phyloP scores from a whole-genome alignment of 306 rosid genomes.

The Glycine tomentella region DNA sequence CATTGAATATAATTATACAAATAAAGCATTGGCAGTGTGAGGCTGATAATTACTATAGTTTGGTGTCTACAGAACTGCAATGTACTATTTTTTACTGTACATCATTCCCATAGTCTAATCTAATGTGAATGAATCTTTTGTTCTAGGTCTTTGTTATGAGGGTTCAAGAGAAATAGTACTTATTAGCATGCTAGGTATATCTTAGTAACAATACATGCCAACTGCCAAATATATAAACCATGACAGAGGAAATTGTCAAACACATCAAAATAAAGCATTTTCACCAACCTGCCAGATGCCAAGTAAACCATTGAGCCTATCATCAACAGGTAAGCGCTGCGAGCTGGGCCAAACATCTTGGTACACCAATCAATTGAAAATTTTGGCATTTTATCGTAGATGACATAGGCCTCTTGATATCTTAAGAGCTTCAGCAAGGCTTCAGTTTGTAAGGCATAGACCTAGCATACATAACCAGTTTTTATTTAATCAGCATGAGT shows the following conservation, averaged over 20 bases:
- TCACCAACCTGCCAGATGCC: slow-evolving; percentile 84
- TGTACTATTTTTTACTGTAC: neutral
- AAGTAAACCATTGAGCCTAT: slow-evolving; percentile 67
- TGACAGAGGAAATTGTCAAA: neutral
- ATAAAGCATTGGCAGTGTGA: neutral
- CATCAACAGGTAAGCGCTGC: slow-evolving; percentile 61
- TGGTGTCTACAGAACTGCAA: neutral
- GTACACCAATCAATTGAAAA: slow-evolving; percentile 61
- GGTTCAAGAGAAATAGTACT: neutral
- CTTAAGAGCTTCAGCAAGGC: slow-evolving; percentile 76
- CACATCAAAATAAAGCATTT: neutral
- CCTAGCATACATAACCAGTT: slow-evolving; percentile 48
- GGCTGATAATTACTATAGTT: neutral
- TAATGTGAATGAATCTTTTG: neutral
- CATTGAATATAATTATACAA: neutral
- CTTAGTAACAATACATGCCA: neutral
- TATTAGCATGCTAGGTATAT: neutral
- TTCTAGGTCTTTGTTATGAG: neutral
- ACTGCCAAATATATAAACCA: neutral
- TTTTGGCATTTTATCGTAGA: slow-evolving; percentile 66
- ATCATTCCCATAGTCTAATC: neutral
- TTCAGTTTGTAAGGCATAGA: slow-evolving; percentile 86
- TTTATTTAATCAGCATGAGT: slow-evolving; percentile 30
- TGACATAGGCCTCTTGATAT: slow-evolving; percentile 73
- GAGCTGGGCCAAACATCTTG: slow-evolving; percentile 63